Base-by-base conservation (phyloP, 1,284 basidiomycete species). In the Blastosporella zonata region DNA sequence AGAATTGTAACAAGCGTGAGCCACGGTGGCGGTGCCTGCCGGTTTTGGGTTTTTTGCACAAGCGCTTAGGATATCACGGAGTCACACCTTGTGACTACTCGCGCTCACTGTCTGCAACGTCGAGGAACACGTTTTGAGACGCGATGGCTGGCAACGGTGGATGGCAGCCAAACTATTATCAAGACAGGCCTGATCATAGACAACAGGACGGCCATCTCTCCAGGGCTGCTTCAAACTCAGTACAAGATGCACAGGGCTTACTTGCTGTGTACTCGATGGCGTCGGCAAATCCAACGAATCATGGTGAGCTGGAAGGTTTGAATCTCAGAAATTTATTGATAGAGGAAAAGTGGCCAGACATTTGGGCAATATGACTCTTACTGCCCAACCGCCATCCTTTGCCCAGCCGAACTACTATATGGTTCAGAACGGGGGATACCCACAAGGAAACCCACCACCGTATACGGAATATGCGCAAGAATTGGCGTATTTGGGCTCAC, bases 251-350 rank as follows among this genome's bases (percentile, higher is more conserved):
- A 2, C 84, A 85, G 55, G 68, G 74, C 38, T 64, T 87, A 28
- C 70, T 87, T 36, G 74, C 79, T 6, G 70, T 74, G 27, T 88
- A 87, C 61, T 83, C 87, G 15, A 73, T 83, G 56, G 81, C 82
- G 29, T 86, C 84, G 49, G 81, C 80, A 33, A 84, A 81, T 3
- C 84, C 86, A 21, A 75, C 84, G 6, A 73, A 77, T 36, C 85
- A 88, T 59, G 82, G 87, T 85, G 58, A 53, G 68, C 55, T 36
- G 46, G 18, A 17, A 20, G 18, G 46, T 43, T 49, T 47, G 50
- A 42, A 43, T 46, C 21, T 18, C 45, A 51, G 44, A 43, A 46
- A 46, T 50, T 40, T 45, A 44, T 48, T 52, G 37, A 43, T 29
- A 13, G 37, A 10, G 46, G 22, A 10, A 46, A 54, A 89, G 87